Evolutionary conservation across 176 grass and related monocot species (phyloP).

Genomic region (Paspalum notatum): DNA sequence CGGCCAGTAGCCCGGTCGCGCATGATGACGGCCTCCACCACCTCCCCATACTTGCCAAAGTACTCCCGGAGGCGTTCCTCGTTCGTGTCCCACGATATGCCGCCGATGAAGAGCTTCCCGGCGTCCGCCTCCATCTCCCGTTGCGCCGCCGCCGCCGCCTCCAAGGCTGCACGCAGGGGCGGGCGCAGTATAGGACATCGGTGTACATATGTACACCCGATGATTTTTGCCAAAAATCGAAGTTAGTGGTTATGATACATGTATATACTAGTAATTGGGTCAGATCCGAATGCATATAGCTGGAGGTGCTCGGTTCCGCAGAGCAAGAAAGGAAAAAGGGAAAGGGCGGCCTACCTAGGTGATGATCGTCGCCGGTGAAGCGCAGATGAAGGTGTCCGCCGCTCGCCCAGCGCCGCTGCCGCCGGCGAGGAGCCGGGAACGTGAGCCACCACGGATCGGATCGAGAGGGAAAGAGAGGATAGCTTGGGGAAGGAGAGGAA

Average conservation of each 20-base stretch:
- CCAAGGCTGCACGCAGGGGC: constrained; percentile 28
- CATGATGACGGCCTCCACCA: constrained; percentile 92
- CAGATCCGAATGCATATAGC: constrained; percentile 39
- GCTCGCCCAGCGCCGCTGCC: constrained; percentile 12
- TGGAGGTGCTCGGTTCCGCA: background rate
- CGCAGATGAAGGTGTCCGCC: background rate
- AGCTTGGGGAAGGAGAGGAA: background rate
- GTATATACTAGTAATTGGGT: background rate
- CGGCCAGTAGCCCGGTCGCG: constrained; percentile 74
- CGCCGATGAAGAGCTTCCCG: constrained; percentile 88
- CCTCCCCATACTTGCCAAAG: constrained; percentile 83
- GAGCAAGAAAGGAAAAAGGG: background rate
- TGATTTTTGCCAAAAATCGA: no score
- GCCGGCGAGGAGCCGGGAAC: constrained; percentile 20
- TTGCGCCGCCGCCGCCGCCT: constrained; percentile 19
- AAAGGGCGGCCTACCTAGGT: background rate
- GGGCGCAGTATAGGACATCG: background rate
- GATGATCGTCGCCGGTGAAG: background rate
- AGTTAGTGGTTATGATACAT: no score
- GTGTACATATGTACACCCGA: no score
- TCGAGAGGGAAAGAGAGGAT: constrained; percentile 5
- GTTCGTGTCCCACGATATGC: constrained; percentile 98
- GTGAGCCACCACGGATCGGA: constrained; percentile 5
- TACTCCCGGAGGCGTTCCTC: constrained; percentile 84
- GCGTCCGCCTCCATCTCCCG: constrained; percentile 71